Evolutionary conservation across 495 filamentous ascomycete species (phyloP), one percentile per base, ranked within the genome.

Genomic region (Aspergillus egyptiacus): DNA sequence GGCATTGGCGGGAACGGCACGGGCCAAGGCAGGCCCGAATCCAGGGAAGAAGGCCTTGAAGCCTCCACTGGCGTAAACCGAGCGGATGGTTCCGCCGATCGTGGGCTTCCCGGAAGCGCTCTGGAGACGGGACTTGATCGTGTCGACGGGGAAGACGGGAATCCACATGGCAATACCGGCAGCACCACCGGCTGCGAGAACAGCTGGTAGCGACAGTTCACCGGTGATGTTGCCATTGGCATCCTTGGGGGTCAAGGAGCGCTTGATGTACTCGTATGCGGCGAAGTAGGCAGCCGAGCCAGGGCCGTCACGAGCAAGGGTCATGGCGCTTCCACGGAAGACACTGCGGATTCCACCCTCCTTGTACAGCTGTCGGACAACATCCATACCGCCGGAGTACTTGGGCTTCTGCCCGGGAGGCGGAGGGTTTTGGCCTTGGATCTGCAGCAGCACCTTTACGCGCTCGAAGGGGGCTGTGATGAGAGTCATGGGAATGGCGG

Each of bases 151-250:
- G 78, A 99, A 99, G 15, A 99, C 90, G 19, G 95, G 89, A 51
- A 96, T 87, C 93, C 93, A 99, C 94, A 99, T 99, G 18, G 93
- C 90, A 38, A 99, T 82, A 58, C 93, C 93, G 0, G 93, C 93
- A 0, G 82, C 85, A 36, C 87, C 93, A 50, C 93, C 93, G 0
- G 93, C 93, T 28, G 79, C 75, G 53, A 87, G 82, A n/a, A 99
- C 79, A 3, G 93, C 94, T 3, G 78, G 64, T 51, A 97, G 67
- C 43, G 86, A 89, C 36, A 97, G 71, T 54, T 91, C 71, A 24
- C 72, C 72, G 10, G 76, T 82, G 13, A 81, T 66, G 46, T 87
- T 83, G 8, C 87, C 89, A n/a, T 71, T 66, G 13, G 77, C 86
- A 61, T 96, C 89, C 53, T 83, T 81, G 11, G 91, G 91, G n/a